phyloP scores from a whole-genome alignment of 2,329 filamentous ascomycete species.

The Berkeleyomyces basicola region DNA sequence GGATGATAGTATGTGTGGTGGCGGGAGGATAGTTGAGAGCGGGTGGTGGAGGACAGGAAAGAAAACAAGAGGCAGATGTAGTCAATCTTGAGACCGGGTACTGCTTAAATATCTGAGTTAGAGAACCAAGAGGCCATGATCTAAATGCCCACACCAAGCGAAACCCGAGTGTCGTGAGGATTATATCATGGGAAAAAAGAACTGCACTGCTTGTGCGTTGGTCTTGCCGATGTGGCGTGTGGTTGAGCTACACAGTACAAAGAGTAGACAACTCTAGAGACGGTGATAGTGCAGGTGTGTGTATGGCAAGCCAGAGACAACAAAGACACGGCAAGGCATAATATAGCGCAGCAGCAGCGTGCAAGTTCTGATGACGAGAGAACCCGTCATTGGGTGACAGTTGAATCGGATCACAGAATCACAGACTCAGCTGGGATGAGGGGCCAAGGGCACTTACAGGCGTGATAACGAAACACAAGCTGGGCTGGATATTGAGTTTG shows the following conservation, averaged over 20 bases:
- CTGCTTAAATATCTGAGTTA: not conserved
- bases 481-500: not conserved
- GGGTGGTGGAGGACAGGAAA: not conserved
- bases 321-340: not conserved
- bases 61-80: not conserved
- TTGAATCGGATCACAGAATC: not conserved
- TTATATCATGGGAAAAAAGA: not conserved
- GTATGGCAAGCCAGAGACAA: constrained; percentile 1
- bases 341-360: not conserved
- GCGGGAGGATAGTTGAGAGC: not conserved
- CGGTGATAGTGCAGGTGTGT: not conserved
- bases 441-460: not conserved
- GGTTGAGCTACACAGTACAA: not conserved
- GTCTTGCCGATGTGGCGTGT: not conserved
- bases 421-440: not conserved
- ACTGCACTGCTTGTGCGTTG: not conserved
- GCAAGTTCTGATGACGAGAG: not conserved
- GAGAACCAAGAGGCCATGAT: too few relatives aligned
- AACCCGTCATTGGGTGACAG: not conserved
- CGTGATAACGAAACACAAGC: not conserved
- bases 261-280: not conserved
- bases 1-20: not conserved
- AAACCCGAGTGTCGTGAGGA: not conserved
- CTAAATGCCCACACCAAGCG: too few relatives aligned
- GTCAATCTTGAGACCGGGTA: not conserved